phyloP scores from a whole-genome alignment of 305 asterid genomes.

The Stenogyne calaminthoides region DNA sequence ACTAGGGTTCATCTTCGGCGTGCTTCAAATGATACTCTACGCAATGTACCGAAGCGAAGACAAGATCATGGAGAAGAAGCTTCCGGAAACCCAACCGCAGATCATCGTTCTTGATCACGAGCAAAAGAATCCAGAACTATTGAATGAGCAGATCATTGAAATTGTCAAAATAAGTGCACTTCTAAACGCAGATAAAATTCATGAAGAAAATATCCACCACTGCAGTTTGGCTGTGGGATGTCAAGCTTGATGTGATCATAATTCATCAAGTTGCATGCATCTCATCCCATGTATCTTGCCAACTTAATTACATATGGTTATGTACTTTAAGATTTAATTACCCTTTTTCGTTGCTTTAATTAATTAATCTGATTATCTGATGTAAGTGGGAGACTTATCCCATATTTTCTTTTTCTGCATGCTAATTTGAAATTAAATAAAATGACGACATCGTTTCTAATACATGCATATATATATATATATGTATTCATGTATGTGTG shows the following conservation, averaged over 20 bases:
- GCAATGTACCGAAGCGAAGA: conserved; percentile 32
- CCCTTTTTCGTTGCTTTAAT: background rate
- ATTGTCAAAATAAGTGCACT: conserved; percentile 30
- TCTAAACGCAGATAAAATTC: conserved; percentile 26
- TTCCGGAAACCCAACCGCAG: conserved; percentile 27
- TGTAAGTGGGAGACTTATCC: conserved; percentile 7
- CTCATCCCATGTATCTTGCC: background rate
- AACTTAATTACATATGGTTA: background rate
- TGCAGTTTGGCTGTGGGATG: conserved; percentile 17
- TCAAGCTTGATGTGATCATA: conserved; percentile 24
- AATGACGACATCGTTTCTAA: background rate
- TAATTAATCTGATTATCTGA: background rate
- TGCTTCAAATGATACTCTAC: conserved; percentile 53
- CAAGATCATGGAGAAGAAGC: conserved; percentile 27
- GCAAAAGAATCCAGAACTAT: conserved; percentile 22
- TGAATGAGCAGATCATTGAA: conserved; percentile 36
- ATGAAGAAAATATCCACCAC: conserved; percentile 6
- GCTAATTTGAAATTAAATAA: background rate
- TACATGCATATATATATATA: background rate
- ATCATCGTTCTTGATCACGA: conserved; percentile 23
- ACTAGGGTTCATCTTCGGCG: conserved; percentile 49
- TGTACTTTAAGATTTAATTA: background rate
- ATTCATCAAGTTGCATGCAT: background rate
- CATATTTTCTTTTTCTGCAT: background rate
- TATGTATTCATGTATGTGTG: too few species aligned